Base-by-base conservation (phyloP, 2,329 filamentous ascomycete species). In the Rutstroemia sp. region DNA sequence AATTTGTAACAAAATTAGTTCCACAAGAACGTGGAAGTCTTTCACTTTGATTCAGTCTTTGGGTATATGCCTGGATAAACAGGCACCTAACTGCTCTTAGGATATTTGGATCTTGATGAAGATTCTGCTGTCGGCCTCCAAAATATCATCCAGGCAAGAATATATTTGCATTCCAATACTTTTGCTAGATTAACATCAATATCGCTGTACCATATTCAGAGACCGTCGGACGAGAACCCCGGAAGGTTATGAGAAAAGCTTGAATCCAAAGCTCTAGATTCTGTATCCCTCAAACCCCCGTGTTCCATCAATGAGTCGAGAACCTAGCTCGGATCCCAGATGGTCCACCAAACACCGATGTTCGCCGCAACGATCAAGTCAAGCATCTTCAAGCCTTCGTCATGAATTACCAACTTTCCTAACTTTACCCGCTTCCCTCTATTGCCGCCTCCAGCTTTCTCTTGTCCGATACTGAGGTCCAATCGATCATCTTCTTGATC, bases 371-470 rank as follows among this genome's bases (percentile, higher is more conserved):
- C 89, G 0, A 95, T 77, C 57, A 99, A 71, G 75, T 99, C 94
- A 65, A 97, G 72, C 92, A 99, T 97, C 75, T 95, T 95, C 62
- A 95, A 73, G 0, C 94, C 94, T 66, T 95, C 92, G 56, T 92
- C 84, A 64, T 91, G 83, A 39, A 99, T 80, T 51, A 97, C 90
- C 51, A 99, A 75, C 72, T 97, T 99, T 0, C 92, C 94, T 64
- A 99, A 75, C 74, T 99, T 99, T 3, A 90, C 92, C 66, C 89
- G 83, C 70, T 89, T 91, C 0, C 92, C 92, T 46, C 86, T 80
- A 67, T 88, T 87, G 0, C 92, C 92, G 21, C 92, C 92, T 1
- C 92, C 92, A 0, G 92, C 92, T 56, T 81, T 82, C 71, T 97
- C 92, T 61, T 82, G 82, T 0, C 91, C 92, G 0, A 96, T 76